Evolutionary conservation across 2,329 filamentous ascomycete genomes (phyloP).

Genomic region (Clathrospora elynae): DNA sequence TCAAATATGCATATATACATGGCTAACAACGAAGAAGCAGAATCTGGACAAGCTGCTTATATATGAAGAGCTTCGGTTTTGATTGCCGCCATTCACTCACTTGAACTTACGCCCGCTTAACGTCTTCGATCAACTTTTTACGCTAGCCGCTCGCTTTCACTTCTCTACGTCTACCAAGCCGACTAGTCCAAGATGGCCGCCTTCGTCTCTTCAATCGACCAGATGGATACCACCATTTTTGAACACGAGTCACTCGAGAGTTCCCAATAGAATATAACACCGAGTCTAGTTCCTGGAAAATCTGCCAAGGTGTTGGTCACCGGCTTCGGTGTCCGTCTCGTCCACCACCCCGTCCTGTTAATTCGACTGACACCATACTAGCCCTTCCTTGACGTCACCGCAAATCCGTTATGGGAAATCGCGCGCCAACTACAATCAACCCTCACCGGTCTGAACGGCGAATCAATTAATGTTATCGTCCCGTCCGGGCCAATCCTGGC

Average conservation of each 20-base stretch:
- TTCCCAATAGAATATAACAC: background rate
- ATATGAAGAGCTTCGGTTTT: too few species aligned
- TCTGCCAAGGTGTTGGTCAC: constrained; percentile 56
- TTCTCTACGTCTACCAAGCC: too few species aligned
- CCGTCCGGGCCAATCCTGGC: constrained; percentile 72
- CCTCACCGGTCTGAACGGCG: constrained; percentile 10
- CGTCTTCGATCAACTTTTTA: too few species aligned
- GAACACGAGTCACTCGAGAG: background rate
- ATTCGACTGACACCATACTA: too few species aligned
- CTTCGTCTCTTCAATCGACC: background rate
- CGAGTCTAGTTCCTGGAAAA: constrained; percentile 22
- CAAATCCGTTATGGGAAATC: constrained; percentile 84
- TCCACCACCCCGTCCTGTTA: constrained; percentile 7
- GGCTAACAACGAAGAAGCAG: too few species aligned
- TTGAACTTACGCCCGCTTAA: too few species aligned
- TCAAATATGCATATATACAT: too few species aligned
- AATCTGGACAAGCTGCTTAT: too few species aligned
- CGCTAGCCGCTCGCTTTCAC: too few species aligned
- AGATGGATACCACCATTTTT: background rate
- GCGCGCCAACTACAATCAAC: constrained; percentile 62
- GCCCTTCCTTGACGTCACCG: constrained; percentile 74
- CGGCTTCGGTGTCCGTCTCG: constrained; percentile 48
- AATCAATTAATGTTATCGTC: constrained; percentile 61
- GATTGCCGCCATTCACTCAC: too few species aligned
- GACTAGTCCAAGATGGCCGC: too few species aligned